Base-by-base conservation (phyloP, 306 rosid genomes). In the Glycine latifolia region DNA sequence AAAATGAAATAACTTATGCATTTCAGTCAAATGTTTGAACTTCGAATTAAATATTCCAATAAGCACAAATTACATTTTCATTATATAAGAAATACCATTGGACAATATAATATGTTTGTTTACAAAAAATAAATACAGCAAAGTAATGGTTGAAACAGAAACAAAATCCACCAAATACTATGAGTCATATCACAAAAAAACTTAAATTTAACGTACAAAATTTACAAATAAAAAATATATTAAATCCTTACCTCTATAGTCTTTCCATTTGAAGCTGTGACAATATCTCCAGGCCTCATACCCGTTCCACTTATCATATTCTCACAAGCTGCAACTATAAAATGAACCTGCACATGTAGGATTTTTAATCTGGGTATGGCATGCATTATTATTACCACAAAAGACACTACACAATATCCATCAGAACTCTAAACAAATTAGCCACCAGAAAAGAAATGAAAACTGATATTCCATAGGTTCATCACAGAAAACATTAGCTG, bases 281-380 rank as follows among this genome's bases (percentile, higher is more conserved):
- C 81, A 89, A 96, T 68, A 73, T 96, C 99, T 70, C 98, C 99
- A 48, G 99, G 99, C 84, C 99, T 91, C 99, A 96, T 91, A 73
- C 99, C 99, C 53, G 97, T 90, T 88, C 99, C 98, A 87, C 99
- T 96, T n/a, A 96, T 96, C 99, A 96, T 96, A 81, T 96, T 96
- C 92, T 96, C 99, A 87, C 99, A 96, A 76, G 99, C 99, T 73
- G 99, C 98, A 52, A 96, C 97, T 46, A 96, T 79, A 86, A 96
- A 96, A 87, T 96, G 99, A 88, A 96, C 90, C 99, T 96, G 97
- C 91, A 82, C 4, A 76, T 35, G 74, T 53, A 73, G 59, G 79
- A 70, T 17, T 43, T 60, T 49, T 52, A 41, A 67, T 37, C 15
- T 20, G 43, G 26, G 39, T 47, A 74, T 3, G 37, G 13, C 66